Evolutionary conservation across 2,329 filamentous ascomycete genomes (phyloP).

Genomic region (Stachybotrys echinatus): DNA sequence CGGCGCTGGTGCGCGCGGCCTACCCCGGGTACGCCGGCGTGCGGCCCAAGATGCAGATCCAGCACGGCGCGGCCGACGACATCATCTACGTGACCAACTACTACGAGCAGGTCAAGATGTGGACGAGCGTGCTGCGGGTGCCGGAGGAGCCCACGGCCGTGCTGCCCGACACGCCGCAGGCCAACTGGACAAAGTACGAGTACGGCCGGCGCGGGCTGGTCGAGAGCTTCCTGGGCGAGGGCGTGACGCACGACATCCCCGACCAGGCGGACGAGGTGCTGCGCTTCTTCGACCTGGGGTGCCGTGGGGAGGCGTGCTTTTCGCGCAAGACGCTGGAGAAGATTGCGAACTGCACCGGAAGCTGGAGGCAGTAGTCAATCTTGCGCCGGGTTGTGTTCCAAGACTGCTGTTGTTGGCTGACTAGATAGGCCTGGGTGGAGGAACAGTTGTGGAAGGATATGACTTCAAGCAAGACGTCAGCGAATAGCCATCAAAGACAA

Average conservation of each 20-base stretch:
- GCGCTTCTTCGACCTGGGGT: constrained; percentile 1
- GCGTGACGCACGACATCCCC: constrained; percentile 2
- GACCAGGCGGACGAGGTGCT: not conserved
- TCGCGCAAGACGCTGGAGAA: constrained; percentile 1
- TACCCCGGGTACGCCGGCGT: constrained; percentile 45
- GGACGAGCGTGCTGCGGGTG: constrained; percentile 31
- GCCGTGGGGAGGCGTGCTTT: not conserved
- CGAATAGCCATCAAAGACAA: too few relatives aligned
- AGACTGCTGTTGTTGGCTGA: too few relatives aligned
- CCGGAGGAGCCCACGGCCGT: not conserved
- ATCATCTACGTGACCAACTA: constrained; percentile 48
- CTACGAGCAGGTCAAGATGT: constrained; percentile 48
- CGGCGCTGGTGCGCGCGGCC: constrained; percentile 28
- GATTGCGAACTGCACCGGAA: not conserved
- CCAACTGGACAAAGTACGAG: not conserved
- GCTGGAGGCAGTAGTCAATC: not conserved
- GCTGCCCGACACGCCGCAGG: not conserved
- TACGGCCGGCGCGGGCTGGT: not conserved
- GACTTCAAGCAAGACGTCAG: too few relatives aligned
- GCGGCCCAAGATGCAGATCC: constrained; percentile 51
- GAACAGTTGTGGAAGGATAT: too few relatives aligned
- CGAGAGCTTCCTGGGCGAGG: constrained; percentile 1
- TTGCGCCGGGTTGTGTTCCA: too few relatives aligned
- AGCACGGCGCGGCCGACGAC: constrained; percentile 49
- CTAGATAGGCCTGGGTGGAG: too few relatives aligned